Percentiles rank a stretch among this genome's conserved stretches.
These are phyloP conservation scores for Suillus alpinus DNA, from an alignment of 768 basidiomycete genomes.

Conservation along the genomic window DNA sequence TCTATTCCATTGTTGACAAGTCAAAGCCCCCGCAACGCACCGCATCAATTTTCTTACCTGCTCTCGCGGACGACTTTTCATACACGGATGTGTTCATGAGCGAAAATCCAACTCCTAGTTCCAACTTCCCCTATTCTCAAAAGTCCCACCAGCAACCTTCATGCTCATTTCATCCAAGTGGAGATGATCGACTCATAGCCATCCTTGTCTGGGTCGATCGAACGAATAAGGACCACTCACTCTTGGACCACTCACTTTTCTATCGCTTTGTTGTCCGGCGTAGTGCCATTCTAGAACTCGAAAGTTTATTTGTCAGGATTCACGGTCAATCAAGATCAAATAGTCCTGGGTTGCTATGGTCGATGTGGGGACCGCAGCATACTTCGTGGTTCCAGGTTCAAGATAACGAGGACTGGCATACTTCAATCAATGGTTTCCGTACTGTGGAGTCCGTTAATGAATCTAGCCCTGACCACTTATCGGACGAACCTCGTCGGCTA, in stretches of 20 bases:
- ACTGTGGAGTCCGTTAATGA: conserved; percentile 41
- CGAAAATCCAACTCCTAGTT: neutral
- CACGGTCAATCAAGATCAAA: neutral
- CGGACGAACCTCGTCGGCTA: conserved; percentile 13
- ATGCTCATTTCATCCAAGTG: conserved; percentile 39
- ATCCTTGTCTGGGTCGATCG: conserved; percentile 45
- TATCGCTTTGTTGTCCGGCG: conserved; percentile 52
- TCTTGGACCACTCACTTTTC: conserved; percentile 36
- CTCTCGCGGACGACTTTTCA: conserved; percentile 41
- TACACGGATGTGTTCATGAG: conserved; percentile 50
- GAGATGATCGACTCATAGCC: conserved; percentile 48
- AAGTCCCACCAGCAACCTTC: neutral
- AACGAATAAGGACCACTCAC: conserved; percentile 30
- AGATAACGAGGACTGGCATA: conserved; percentile 53
- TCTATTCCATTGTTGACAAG: conserved; percentile 40
- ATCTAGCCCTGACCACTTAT: neutral
- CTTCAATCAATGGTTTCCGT: conserved; percentile 49
- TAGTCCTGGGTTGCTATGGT: conserved; percentile 40
- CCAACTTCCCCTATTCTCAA: conserved; percentile 2
- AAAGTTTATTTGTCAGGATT: conserved; percentile 2
- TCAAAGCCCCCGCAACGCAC: conserved; percentile 31
- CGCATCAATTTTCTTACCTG: conserved; percentile 42
- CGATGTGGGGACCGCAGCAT: conserved; percentile 47
- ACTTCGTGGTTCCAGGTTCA: conserved; percentile 55
- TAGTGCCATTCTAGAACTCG: conserved; percentile 34